Percentiles rank a stretch among this genome's conserved stretches.
Evolutionary conservation across 768 basidiomycete species (phyloP).

Genomic region (Macrolepiota dolichaula): DNA sequence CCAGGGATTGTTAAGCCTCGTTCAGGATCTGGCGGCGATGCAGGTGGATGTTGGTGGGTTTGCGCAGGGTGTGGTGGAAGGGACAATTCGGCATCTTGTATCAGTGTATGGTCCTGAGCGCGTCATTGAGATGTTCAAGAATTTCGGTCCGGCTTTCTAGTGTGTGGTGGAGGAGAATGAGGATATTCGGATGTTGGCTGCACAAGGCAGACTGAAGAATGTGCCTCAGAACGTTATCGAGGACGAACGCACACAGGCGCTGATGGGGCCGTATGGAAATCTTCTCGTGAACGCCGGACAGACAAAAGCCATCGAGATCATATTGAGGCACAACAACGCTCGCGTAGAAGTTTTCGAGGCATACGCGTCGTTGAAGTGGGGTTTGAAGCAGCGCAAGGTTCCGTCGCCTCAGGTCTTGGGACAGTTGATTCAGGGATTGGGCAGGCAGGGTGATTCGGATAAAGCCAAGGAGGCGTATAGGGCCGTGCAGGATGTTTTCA

Average conservation of each 20-base stretch:
- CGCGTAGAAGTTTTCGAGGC: constrained; percentile 24
- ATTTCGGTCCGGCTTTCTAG: constrained; percentile 29
- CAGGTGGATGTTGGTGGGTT: constrained; percentile 10
- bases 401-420: constrained; percentile 53
- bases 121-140: constrained; percentile 22
- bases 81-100: too few species aligned
- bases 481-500: constrained; percentile 60
- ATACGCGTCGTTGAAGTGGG: constrained; percentile 46
- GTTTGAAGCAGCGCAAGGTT: constrained; percentile 39
- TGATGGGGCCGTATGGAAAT: not conserved
- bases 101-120: too few species aligned
- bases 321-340: constrained; percentile 9
- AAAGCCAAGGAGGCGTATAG: constrained; percentile 67
- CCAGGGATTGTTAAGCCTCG: not conserved
- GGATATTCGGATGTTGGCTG: constrained; percentile 11
- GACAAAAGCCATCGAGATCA: constrained; percentile 8
- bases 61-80: too few species aligned
- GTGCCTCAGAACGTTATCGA: not conserved
- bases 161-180: constrained; percentile 19
- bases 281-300: not conserved
- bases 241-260: not conserved
- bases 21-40: not conserved
- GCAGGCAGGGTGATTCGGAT: constrained; percentile 56
- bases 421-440: constrained; percentile 64
- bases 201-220: not conserved